Base-by-base conservation (phyloP, 2,329 filamentous ascomycete genomes). In the Coniochaeta ligniaria region DNA sequence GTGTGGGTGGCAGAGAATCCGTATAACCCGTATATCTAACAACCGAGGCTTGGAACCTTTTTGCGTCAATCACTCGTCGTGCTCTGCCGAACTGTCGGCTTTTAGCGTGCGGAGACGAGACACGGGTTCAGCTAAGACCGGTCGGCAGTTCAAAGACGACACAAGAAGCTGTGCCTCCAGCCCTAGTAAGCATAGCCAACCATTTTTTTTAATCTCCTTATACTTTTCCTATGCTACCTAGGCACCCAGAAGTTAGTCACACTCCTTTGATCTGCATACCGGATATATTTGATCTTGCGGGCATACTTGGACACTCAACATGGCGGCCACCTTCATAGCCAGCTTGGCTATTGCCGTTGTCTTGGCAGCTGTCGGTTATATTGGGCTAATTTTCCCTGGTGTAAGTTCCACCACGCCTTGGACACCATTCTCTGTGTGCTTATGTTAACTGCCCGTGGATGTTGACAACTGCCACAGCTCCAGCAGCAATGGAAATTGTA, bases 401-500 rank as follows among this genome's bases (percentile, higher is more conserved):
- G 54, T 57, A 36, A 24, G 31, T 36, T 4, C 12, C 11, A 6
- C 6, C 31, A n/a, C 28, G 5, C 28, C 28, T 9, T 31, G 28
- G 28, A 24, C n/a, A 7, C n/a, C n/a, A 55, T 31, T 55, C 3
- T 26, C 20, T 2, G 17, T n/a, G 8, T 55, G 20, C n/a, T 20
- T 24, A 22, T 24, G 2, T 24, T 11, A 12, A n/a, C n/a, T n/a
- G n/a, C n/a, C 20, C 20, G 5, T 31, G 38, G 9, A 57, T 31
- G 22, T 24, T 22, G 5, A 24, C 52, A n/a, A 57, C 17, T 2
- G 14, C 28, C 38, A 7, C 60, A 77, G 75, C 61, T 76, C 0
- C 68, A 64, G 54, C 75, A 75, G 66, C 65, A 73, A 65, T 76
- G 72, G 72, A 73, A 72, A 28, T 67, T 78, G n/a, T 72, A 71